Evolutionary conservation across 208 protist genomes (phyloP).

Genomic region (Crithidia sp.): DNA sequence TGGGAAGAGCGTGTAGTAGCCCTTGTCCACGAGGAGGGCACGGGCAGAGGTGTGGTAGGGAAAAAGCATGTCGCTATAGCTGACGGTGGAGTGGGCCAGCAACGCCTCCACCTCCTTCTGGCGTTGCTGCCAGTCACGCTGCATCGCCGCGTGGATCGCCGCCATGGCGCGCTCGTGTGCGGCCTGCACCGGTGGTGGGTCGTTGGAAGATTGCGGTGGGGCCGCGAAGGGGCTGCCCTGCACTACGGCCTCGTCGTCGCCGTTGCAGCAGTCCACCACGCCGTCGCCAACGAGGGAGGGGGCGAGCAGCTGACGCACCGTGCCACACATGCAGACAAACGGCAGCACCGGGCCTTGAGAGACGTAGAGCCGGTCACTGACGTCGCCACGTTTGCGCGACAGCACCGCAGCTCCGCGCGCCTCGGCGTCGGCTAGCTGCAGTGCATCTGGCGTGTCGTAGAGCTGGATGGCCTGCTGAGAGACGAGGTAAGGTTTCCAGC

Average conservation of each 20-base stretch:
- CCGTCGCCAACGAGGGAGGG: constrained; percentile 73
- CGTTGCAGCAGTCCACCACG: constrained; percentile 78
- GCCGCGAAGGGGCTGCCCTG: constrained; percentile 10
- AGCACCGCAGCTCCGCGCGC: constrained; percentile 15
- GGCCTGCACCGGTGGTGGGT: background rate
- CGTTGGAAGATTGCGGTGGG: background rate
- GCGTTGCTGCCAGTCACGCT: constrained; percentile 14
- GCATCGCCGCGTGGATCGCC: constrained; percentile 4
- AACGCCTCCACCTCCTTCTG: constrained; percentile 4
- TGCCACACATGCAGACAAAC: constrained; percentile 42
- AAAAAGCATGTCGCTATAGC: constrained; percentile 36
- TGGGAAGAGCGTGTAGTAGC: constrained; percentile 55
- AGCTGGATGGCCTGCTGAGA: constrained; percentile 43
- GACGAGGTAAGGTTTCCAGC: constrained; percentile 61
- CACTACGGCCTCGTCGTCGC: constrained; percentile 54
- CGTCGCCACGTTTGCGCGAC: constrained; percentile 37
- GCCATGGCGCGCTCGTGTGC: background rate
- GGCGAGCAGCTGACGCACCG: constrained; percentile 46
- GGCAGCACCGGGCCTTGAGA: constrained; percentile 59
- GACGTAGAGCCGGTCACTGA: constrained; percentile 20
- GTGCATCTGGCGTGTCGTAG: constrained; percentile 46
- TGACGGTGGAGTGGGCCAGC: background rate
- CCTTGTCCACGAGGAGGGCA: constrained; percentile 63
- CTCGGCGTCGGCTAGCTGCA: constrained; percentile 26
- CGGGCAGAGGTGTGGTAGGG: constrained; percentile 49